phyloP scores from a whole-genome alignment of 257 asterid genomes.

The Pogostemon cablin region DNA sequence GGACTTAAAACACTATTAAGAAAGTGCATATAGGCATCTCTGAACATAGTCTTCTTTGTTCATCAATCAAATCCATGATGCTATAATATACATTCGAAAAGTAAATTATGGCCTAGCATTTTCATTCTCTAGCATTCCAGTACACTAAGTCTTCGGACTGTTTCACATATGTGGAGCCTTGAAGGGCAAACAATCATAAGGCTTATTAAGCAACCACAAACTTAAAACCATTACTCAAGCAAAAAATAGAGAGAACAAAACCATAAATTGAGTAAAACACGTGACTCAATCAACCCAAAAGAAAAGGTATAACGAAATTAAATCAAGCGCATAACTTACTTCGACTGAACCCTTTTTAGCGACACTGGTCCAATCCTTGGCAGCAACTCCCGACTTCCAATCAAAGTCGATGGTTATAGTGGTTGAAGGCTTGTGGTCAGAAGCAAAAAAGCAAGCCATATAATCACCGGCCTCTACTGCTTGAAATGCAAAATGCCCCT shows the following conservation, averaged over 20 bases:
- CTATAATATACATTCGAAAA: conserved; percentile 10
- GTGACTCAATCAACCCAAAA: not conserved
- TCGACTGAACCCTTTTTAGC: conserved; percentile 95
- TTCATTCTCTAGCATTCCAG: not conserved
- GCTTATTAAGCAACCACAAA: not conserved
- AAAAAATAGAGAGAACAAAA: not conserved
- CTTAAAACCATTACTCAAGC: not conserved
- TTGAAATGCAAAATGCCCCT: conserved; percentile 87
- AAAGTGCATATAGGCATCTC: conserved; percentile 1
- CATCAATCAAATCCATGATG: conserved; percentile 1
- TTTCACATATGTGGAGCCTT: conserved; percentile 4
- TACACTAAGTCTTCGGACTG: not conserved
- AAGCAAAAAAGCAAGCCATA: conserved; percentile 84
- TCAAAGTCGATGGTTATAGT: conserved; percentile 73
- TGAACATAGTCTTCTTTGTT: not conserved
- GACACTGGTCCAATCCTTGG: conserved; percentile 89
- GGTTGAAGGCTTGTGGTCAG: conserved; percentile 68
- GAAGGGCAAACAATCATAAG: conserved; percentile 8
- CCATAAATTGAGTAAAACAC: not conserved
- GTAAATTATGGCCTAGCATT: conserved; percentile 4
- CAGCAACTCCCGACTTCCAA: conserved; percentile 95
- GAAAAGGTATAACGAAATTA: conserved; percentile 12
- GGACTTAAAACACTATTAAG: not conserved
- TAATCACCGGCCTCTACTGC: conserved; percentile 83
- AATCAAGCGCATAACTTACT: conserved; percentile 44